Conservation (phyloP, 306 rosid species). For the Fragaria vesca region DNA sequence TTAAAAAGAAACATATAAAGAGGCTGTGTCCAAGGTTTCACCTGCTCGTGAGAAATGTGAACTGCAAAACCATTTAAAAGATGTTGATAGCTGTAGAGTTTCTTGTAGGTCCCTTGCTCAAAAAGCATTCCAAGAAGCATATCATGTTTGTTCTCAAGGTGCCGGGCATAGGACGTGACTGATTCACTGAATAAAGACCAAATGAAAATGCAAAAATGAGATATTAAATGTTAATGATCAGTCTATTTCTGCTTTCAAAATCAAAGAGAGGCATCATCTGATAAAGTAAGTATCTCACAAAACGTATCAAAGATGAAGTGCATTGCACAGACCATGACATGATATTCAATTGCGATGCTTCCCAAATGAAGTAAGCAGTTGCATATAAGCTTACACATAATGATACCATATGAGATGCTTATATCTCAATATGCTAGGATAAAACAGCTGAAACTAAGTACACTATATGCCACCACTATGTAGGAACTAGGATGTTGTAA, state of each 20-base stretch:
- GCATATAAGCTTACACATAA: not conserved
- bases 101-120: constrained; percentile 72
- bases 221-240: constrained; percentile 11
- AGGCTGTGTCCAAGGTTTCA: constrained; percentile 48
- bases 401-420: not conserved
- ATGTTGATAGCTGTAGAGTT: constrained; percentile 90
- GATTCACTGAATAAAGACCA: constrained; percentile 57
- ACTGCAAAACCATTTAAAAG: constrained; percentile 98
- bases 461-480: not conserved
- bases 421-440: not conserved
- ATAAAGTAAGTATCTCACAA: not conserved
- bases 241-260: not conserved
- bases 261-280: not conserved
- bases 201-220: constrained; percentile 5
- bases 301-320: not conserved
- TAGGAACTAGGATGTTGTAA: not conserved
- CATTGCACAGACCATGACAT: not conserved
- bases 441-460: not conserved
- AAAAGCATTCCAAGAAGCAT: constrained; percentile 89
- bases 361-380: not conserved
- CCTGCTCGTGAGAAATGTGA: constrained; percentile 90
- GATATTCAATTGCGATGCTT: not conserved
- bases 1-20: constrained; percentile 16
- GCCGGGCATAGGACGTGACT: constrained; percentile 83
- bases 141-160: constrained; percentile 87